phyloP scores from a whole-genome alignment of 495 filamentous ascomycete genomes.

The Penicillium macrosclerotiorum region DNA sequence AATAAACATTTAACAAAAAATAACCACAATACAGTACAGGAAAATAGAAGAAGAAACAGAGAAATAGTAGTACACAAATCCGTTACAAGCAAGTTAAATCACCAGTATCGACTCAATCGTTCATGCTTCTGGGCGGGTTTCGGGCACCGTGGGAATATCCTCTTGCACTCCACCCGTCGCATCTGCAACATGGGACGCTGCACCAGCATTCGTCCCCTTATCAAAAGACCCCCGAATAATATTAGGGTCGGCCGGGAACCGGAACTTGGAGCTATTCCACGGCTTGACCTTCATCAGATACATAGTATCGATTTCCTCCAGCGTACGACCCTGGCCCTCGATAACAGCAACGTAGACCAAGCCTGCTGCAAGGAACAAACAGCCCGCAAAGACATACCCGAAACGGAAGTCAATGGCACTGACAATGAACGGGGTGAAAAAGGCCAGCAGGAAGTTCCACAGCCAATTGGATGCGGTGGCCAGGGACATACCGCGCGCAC shows the following conservation, averaged over 20 bases:
- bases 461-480: conserved; percentile 82
- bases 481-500: conserved; percentile 70
- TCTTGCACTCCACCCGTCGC: conserved; percentile 7
- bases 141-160: conserved; percentile 6
- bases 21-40: too few species aligned
- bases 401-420: conserved; percentile 66
- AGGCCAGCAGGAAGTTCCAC: conserved; percentile 81
- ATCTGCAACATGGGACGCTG: conserved; percentile 19
- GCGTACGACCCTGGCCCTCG: conserved; percentile 61
- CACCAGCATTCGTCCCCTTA: conserved; percentile 9
- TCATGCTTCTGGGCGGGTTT: neutral
- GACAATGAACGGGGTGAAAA: conserved; percentile 77
- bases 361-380: conserved; percentile 57
- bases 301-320: conserved; percentile 84
- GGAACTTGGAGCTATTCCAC: conserved; percentile 55
- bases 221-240: conserved; percentile 23
- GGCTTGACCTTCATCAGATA: conserved; percentile 66
- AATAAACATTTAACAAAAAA: too few species aligned
- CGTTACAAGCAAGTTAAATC: too few species aligned
- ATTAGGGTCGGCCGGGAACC: conserved; percentile 27
- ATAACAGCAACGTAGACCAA: conserved; percentile 73
- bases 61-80: too few species aligned
- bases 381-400: conserved; percentile 77
- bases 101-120: too few species aligned
- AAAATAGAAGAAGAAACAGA: too few species aligned